These are phyloP conservation scores for Penicillium sp. DNA, from an alignment of 2,329 filamentous ascomycete genomes.

Conservation along the genomic window DNA sequence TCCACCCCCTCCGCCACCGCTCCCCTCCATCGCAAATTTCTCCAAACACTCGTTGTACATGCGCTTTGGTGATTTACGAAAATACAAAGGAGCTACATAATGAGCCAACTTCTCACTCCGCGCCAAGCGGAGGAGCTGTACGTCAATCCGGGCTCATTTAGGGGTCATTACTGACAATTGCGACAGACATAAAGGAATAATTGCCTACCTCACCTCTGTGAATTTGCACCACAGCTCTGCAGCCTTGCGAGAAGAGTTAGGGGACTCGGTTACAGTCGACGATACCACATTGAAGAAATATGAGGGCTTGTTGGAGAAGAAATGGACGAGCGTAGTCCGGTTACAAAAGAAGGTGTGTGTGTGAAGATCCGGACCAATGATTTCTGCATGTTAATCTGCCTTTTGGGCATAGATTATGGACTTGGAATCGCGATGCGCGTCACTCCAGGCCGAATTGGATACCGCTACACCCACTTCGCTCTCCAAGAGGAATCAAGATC, in stretches of 20 bases:
- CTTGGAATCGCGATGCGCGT: slow-evolving; percentile 72
- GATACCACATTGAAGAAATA: slow-evolving; percentile 87
- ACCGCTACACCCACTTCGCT: slow-evolving; percentile 78
- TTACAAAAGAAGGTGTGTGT: slow-evolving; percentile 83
- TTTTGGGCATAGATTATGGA: slow-evolving; percentile 75
- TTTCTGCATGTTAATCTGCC: slow-evolving; percentile 15
- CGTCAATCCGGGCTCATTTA: slow-evolving; percentile 39
- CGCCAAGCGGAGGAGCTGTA: slow-evolving; percentile 89
- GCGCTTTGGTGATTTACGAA: slow-evolving; percentile 21
- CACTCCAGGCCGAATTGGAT: slow-evolving; percentile 81
- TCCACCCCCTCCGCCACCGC: slow-evolving; percentile 6
- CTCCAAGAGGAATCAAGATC: slow-evolving; percentile 79
- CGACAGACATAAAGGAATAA: slow-evolving; percentile 84
- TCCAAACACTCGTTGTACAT: slow-evolving; percentile 13
- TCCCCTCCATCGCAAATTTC: slow-evolving; percentile 6
- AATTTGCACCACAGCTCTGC: slow-evolving; percentile 70
- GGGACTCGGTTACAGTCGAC: slow-evolving; percentile 70
- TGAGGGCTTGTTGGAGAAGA: slow-evolving; percentile 91
- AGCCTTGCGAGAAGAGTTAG: slow-evolving; percentile 75
- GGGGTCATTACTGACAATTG: slow-evolving; percentile 12
- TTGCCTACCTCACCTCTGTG: slow-evolving; percentile 79
- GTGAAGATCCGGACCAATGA: slow-evolving; percentile 2
- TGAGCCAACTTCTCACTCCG: slow-evolving; percentile 74
- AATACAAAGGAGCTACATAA: slow-evolving; percentile 41
- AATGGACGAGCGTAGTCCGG: slow-evolving; percentile 95